Evolutionary conservation across 495 filamentous ascomycete species (phyloP).

Genomic region (Margaritispora aquatica): DNA sequence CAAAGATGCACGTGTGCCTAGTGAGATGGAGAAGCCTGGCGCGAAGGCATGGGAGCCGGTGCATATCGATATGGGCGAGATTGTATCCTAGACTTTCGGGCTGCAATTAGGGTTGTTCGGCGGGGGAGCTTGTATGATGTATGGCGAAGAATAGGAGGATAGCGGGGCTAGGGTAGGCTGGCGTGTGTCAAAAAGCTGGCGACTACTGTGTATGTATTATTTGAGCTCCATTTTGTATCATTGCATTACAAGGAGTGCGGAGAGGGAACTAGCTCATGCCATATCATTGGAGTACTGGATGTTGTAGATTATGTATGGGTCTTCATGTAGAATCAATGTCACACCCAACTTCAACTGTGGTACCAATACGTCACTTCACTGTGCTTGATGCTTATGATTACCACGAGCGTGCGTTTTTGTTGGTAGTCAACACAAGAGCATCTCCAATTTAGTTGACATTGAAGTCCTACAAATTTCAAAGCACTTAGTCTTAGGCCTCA

Average conservation of each 20-base stretch:
- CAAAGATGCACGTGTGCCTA: slow-evolving; percentile 62
- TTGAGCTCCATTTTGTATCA: slow-evolving; percentile 15
- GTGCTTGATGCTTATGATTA: no score
- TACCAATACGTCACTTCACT: neutral
- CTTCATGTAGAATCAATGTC: slow-evolving; percentile 21
- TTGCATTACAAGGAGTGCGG: slow-evolving; percentile 9
- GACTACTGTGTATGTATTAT: slow-evolving; percentile 21
- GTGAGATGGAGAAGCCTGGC: slow-evolving; percentile 59
- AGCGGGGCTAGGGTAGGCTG: no score
- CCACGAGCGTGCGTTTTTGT: no score
- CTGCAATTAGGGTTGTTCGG: no score
- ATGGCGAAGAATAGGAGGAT: neutral
- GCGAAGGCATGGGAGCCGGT: slow-evolving; percentile 69
- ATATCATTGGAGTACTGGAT: slow-evolving; percentile 12
- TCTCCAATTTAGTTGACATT: no score
- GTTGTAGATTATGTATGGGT: slow-evolving; percentile 22
- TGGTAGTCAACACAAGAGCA: no score
- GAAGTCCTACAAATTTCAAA: no score
- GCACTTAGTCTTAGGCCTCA: no score
- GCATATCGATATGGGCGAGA: slow-evolving; percentile 84
- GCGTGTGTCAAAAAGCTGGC: slow-evolving; percentile 2
- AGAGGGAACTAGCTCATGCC: no score
- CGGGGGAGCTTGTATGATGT: slow-evolving; percentile 15
- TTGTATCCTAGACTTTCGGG: slow-evolving; percentile 32
- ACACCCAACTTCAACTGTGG: slow-evolving; percentile 4